Base-by-base conservation (phyloP, 2,329 filamentous ascomycete genomes). In the Sclerotiophoma versabilis region DNA sequence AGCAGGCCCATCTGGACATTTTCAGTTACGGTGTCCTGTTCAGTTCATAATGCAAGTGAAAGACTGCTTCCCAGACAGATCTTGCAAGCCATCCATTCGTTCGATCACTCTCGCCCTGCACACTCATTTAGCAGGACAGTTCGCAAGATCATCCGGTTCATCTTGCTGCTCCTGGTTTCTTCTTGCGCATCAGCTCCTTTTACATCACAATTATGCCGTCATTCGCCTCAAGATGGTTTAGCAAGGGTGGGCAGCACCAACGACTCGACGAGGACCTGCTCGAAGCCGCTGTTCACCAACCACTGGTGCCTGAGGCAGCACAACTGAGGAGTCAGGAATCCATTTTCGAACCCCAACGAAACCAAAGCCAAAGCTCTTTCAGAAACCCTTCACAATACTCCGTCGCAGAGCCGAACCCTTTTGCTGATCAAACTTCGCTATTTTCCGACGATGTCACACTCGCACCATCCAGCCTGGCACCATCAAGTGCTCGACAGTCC, bases 241-340 rank as follows among this genome's bases (percentile, higher is more conserved):
- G 27, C n/a, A 48, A 26, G 26, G 26, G 23, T 17, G 17, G n/a
- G 14, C 25, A 30, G 33, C 34, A 17, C 20, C 34, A 39, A 12
- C 33, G 19, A 20, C 45, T 39, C 6, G 26, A 48, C 8, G 45
- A 48, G 14, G 26, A 48, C 19, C 34, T 17, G 19, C 45, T 39
- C 22, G 45, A 48, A 23, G 15, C 26, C 7, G 45, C 45, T 26
- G 14, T 48, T 8, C 25, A 32, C 34, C 34, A 39, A 19, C 45
- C 45, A 5, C 20, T 39, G 5, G 26, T 48, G 14, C 45, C 34
- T 32, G 45, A 48, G 26, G 36, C 45, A 48, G 45, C 45, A 32
- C 45, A 38, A 39, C n/a, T 48, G 2, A 39, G 45, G 36, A 48
- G 12, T 19, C 45, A 48, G 15, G 34, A 48, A 8, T 48, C 34